phyloP scores from a whole-genome alignment of 305 asterid species.

The Fraxinus nigra region DNA sequence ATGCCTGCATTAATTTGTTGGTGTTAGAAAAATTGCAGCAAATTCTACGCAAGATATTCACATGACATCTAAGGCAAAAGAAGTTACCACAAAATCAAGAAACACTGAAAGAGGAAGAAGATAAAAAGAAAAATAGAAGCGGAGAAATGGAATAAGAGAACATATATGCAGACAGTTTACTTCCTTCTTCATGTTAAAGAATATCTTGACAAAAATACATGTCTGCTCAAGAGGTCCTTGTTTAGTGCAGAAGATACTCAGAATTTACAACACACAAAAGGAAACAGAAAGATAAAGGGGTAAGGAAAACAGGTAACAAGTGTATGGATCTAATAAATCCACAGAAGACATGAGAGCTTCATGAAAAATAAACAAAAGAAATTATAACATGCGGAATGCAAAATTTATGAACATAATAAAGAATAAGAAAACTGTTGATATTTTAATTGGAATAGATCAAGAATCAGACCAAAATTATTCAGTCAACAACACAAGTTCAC shows the following conservation, averaged over 20 bases:
- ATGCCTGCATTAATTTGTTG: constrained; percentile 63
- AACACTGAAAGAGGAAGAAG: not conserved
- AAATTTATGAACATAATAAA: not conserved
- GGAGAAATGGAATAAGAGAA: not conserved
- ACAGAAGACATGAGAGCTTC: constrained; percentile 6
- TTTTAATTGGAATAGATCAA: not conserved
- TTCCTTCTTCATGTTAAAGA: constrained; percentile 8
- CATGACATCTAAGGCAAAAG: constrained; percentile 14
- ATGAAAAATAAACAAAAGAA: not conserved
- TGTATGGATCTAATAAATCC: constrained; percentile 9
- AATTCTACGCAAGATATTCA: constrained; percentile 4
- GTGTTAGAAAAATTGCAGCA: constrained; percentile 26
- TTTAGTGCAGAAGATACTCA: not conserved
- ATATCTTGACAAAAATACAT: not conserved
- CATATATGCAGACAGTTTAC: not conserved
- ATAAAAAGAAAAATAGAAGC: not conserved
- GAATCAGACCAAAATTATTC: not conserved
- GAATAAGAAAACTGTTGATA: not conserved
- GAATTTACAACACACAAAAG: constrained; percentile 4
- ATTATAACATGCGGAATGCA: not conserved
- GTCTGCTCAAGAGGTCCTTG: constrained; percentile 19
- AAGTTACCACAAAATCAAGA: constrained; percentile 8
- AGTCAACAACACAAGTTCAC: not conserved
- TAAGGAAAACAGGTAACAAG: constrained; percentile 6
- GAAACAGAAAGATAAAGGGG: constrained; percentile 14